These are phyloP conservation scores for Vigna radiata DNA, from an alignment of 306 rosid species.

Conservation along the genomic window DNA sequence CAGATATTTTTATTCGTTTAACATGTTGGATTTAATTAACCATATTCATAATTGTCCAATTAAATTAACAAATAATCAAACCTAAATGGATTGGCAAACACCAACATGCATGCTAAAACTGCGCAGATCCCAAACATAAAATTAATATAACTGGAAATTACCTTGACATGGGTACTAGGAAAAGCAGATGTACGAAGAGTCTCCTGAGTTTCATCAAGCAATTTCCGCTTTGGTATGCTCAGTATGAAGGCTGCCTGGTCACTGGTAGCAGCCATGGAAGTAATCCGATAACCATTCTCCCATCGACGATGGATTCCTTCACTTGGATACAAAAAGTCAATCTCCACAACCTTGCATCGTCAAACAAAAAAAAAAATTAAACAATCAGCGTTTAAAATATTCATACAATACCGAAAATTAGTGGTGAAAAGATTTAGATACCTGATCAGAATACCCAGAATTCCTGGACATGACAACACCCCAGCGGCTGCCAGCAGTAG, in stretches of 20 bases:
- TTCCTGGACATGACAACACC: slow-evolving; percentile 97
- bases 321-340: slow-evolving; percentile 91
- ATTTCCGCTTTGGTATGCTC: slow-evolving; percentile 90
- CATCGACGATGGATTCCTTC: slow-evolving; percentile 93
- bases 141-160: slow-evolving; percentile 38
- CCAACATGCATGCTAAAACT: slow-evolving; percentile 13
- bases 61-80: not conserved
- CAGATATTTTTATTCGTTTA: not conserved
- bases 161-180: slow-evolving; percentile 97
- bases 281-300: slow-evolving; percentile 88
- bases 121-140: not conserved
- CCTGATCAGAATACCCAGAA: slow-evolving; percentile 96
- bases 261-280: slow-evolving; percentile 91
- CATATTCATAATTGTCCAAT: slow-evolving; percentile 1
- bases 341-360: slow-evolving; percentile 83
- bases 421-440: slow-evolving; percentile 30
- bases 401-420: not conserved
- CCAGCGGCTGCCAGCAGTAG: slow-evolving; percentile 96
- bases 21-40: not conserved
- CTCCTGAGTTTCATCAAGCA: slow-evolving; percentile 88
- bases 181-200: slow-evolving; percentile 94
- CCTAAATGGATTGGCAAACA: slow-evolving; percentile 10
- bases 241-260: slow-evolving; percentile 97
- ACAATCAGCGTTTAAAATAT: not conserved
- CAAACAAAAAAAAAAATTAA: slow-evolving; percentile 24